Base-by-base conservation (phyloP, 2,329 filamentous ascomycete genomes). In the Celoporthe dispersa region DNA sequence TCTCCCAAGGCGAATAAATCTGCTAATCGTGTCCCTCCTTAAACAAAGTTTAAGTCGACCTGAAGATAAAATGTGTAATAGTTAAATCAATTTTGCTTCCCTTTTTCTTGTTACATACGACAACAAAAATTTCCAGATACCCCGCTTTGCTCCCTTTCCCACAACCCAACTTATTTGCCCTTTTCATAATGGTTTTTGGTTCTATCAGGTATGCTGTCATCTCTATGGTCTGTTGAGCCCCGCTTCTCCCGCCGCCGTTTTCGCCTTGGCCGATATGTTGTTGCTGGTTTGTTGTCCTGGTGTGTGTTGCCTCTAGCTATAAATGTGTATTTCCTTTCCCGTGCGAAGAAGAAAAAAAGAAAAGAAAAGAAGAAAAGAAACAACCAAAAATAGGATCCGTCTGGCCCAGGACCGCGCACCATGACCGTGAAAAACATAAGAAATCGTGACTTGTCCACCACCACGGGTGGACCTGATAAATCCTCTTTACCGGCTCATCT, bases 301-400 rank as follows among this genome's bases (percentile, higher is more conserved):
- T 48, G 44, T 39, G 8, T 48, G 41, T 16, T n/a, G 19, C 44
- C 6, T 48, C 44, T 48, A 48, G 19, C 44, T 48, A 11, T 48
- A 8, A n/a, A 48, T 48, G 22, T 48, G 22, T 48, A 22, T n/a
- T n/a, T 8, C 44, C 44, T n/a, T 48, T 1, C 22, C 44, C 22
- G 41, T 48, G 41, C 3, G 16, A 64, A 37, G 14, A 41, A 25
- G 31, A 19, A 59, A 59, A n/a, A 2, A 12, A 66, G 22, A 41
- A 66, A 12, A 53, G 41, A 59, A 39, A 31, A 48, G 25, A 67
- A 51, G 31, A 60, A 65, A 35, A 66, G 44, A 44, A 61, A 19
- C n/a, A 48, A 28, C 16, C 44, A 16, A 31, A 55, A 14, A 8
- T 28, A 57, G 53, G 6, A 31, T 14, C 53, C 25, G 14, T 31